These are phyloP conservation scores for Exsudoporus frostii DNA, from an alignment of 768 basidiomycete genomes.

Conservation along the genomic window DNA sequence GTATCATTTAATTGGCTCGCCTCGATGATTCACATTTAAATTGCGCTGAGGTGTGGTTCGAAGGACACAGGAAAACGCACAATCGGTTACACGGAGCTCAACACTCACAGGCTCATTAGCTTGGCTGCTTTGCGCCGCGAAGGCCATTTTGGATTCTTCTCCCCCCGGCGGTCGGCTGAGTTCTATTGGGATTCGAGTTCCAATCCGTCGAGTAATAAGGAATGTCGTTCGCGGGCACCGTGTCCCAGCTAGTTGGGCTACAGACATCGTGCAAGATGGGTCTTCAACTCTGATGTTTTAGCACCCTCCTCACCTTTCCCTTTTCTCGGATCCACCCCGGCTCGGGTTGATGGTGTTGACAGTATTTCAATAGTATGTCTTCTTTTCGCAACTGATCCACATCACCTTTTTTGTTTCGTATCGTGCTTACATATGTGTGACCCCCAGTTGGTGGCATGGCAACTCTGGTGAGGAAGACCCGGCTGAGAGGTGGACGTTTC, in stretches of 20 bases:
- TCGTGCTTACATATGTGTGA: not conserved
- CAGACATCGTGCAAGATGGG: conserved; percentile 15
- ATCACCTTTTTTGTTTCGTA: not conserved
- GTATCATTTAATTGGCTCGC: not conserved
- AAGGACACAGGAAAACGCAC: not conserved
- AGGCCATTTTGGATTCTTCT: not conserved
- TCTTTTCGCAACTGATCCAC: not conserved
- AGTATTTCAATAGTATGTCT: conserved; percentile 17
- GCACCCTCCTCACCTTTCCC: not conserved
- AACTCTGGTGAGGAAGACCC: conserved; percentile 9
- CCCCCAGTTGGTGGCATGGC: conserved; percentile 14
- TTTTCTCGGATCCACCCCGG: not conserved
- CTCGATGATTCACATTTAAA: not conserved
- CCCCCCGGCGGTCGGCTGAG: no score
- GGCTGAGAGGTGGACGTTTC: not conserved
- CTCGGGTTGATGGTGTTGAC: no score
- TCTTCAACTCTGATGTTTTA: not conserved
- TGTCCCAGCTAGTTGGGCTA: conserved; percentile 6
- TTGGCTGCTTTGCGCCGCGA: not conserved
- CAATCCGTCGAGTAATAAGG: not conserved
- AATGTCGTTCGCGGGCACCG: not conserved
- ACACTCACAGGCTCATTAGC: not conserved
- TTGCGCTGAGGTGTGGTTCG: not conserved
- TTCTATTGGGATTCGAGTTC: not conserved
- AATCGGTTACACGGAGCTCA: no score